Conservation (phyloP, 768 basidiomycete species). For the Nevesoporus exiguus region DNA sequence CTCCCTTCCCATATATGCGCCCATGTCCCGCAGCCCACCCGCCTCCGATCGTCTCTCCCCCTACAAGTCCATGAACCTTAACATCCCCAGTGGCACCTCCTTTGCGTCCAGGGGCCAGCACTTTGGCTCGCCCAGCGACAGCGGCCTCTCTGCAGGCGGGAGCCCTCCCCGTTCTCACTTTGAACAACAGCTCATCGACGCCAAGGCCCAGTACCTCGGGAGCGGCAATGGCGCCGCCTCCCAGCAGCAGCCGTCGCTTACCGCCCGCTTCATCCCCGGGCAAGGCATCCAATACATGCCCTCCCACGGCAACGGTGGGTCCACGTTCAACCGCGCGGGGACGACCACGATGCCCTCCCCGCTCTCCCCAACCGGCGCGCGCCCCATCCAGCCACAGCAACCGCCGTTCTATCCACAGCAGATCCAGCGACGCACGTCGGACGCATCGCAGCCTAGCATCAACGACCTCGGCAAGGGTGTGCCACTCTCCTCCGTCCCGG, state of each 20-base stretch:
- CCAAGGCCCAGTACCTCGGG: constrained; percentile 35
- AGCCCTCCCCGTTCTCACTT: constrained; percentile 48
- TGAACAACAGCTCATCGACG: constrained; percentile 45
- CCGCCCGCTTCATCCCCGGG: constrained; percentile 61
- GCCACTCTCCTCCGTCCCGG: constrained; percentile 77
- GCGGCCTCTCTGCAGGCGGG: constrained; percentile 47
- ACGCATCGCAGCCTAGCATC: constrained; percentile 34
- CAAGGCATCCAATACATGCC: constrained; percentile 61
- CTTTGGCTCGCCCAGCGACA: constrained; percentile 59
- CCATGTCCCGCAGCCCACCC: constrained; percentile 60
- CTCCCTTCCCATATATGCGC: constrained; percentile 74
- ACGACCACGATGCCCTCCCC: constrained; percentile 45
- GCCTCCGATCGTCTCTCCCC: constrained; percentile 50
- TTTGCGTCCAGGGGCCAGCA: constrained; percentile 43
- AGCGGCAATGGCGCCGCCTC: constrained; percentile 18
- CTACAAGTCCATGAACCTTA: constrained; percentile 61
- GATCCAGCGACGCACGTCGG: constrained; percentile 39
- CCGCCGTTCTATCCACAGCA: constrained; percentile 29
- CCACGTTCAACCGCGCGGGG: constrained; percentile 39
- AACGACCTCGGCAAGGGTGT: constrained; percentile 83
- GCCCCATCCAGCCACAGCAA: constrained; percentile 30
- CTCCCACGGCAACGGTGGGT: constrained; percentile 27
- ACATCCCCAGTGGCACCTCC: constrained; percentile 47
- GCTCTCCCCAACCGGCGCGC: constrained; percentile 46
- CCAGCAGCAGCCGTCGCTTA: constrained; percentile 37